Base-by-base conservation (phyloP, 2,329 filamentous ascomycete genomes). In the Xylaria hypoxylon region DNA sequence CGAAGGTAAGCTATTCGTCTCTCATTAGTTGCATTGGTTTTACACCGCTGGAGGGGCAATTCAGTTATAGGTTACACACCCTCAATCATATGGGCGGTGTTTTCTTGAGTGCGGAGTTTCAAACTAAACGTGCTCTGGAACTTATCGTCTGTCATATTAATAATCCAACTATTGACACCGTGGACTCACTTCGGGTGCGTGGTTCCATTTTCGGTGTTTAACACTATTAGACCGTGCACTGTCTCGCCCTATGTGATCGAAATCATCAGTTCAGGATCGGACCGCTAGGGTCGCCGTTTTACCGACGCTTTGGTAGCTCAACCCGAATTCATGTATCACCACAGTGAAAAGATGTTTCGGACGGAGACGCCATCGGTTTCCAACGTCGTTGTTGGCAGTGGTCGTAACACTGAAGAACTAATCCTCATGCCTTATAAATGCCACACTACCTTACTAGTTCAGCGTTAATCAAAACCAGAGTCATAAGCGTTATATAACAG, bases 81-180 rank as follows among this genome's bases (percentile, higher is more conserved):
- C 8, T 51, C 28, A 5, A 4, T 33, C 26, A 5, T 19, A 11
- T 31, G 7, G 45, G 11, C 24, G 17, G 22, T n/a, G 24, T 3
- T 17, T n/a, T 51, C 26, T 19, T 33, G 17, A 51, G 47, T 5
- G 17, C 28, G 26, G 26, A 19, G 22, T 5, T 31, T 50, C n/a
- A 19, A 17, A 19, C 2, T 33, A 19, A 33, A 19, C n/a, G 26
- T 24, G 7, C 10, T 52, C n/a, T 13, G 5, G 3, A 22, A 33
- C n/a, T 6, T 52, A 52, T 52, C 48, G 35, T 35, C n/a, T 52
- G n/a, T 52, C 28, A 52, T 17, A 33, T 52, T 35, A n/a, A 35
- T 22, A 33, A n/a, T 19, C 26, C 3, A 5, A 51, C 48, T 3
- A 3, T 33, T 51, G 28, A 22, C 4, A n/a, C 17, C 6, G 13